phyloP scores from a whole-genome alignment of 2,329 filamentous ascomycete species.

The Cladosporium sp. region DNA sequence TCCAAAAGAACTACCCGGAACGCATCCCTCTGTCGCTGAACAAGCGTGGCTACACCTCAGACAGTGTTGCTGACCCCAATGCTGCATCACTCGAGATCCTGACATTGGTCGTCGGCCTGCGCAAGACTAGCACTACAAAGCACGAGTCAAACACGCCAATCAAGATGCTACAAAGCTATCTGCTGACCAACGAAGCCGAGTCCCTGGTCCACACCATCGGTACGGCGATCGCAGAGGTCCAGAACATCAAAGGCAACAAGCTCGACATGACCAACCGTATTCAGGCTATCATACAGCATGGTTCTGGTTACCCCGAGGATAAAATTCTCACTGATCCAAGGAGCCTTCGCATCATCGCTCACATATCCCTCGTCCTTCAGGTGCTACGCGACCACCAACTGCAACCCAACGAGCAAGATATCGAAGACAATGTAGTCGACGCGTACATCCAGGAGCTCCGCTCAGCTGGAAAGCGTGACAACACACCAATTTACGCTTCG shows the following conservation, averaged over 20 bases:
- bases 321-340: constrained; percentile 45
- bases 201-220: constrained; percentile 49
- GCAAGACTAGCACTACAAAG: constrained; percentile 57
- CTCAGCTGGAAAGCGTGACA: constrained; percentile 69
- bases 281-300: constrained; percentile 16
- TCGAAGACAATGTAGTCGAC: constrained; percentile 74
- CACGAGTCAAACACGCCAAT: constrained; percentile 65
- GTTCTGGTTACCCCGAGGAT: constrained; percentile 30
- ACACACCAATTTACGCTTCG: constrained; percentile 87
- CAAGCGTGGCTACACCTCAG: constrained; percentile 64
- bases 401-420: constrained; percentile 46
- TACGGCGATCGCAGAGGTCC: constrained; percentile 44
- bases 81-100: constrained; percentile 31
- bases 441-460: constrained; percentile 81
- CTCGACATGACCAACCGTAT: constrained; percentile 32
- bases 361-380: constrained; percentile 66
- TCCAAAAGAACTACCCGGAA: constrained; percentile 58
- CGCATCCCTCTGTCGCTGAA: constrained; percentile 57
- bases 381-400: constrained; percentile 50
- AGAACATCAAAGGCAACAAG: constrained; percentile 31
- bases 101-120: constrained; percentile 63
- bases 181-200: constrained; percentile 64
- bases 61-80: constrained; percentile 59
- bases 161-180: constrained; percentile 74
- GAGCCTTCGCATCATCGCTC: constrained; percentile 48